Evolutionary conservation across 2,329 filamentous ascomycete genomes (phyloP).

Genomic region (Nannizziopsis barbatae): DNA sequence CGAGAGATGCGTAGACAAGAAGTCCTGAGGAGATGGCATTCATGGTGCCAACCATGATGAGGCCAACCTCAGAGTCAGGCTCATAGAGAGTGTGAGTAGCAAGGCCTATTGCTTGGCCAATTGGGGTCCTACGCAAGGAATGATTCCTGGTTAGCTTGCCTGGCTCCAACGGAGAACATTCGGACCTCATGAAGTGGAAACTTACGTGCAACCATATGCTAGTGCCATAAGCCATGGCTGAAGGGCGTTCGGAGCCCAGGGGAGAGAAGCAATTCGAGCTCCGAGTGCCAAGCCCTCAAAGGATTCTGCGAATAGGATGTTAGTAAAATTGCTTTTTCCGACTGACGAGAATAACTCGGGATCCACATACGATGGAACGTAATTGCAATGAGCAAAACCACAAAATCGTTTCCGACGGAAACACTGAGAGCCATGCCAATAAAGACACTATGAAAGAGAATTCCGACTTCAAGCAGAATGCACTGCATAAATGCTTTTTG

Average conservation of each 20-base stretch:
- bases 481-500: conserved; percentile 61
- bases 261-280: conserved; percentile 25
- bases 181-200: conserved; percentile 4
- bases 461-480: conserved; percentile 63
- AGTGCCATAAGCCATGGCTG: conserved; percentile 61
- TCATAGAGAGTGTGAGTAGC: conserved; percentile 63
- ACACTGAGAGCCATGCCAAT: conserved; percentile 31
- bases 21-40: conserved; percentile 71
- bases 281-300: conserved; percentile 29
- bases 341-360: neutral
- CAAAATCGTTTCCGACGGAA: conserved; percentile 26
- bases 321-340: neutral
- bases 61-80: conserved; percentile 57
- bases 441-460: conserved; percentile 62
- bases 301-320: conserved; percentile 21
- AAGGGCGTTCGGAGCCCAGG: conserved; percentile 22
- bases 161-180: neutral
- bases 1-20: conserved; percentile 63
- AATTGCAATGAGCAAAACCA: conserved; percentile 28
- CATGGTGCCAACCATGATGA: conserved; percentile 70
- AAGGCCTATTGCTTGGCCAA: conserved; percentile 70
- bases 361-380: conserved; percentile 27
- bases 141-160: neutral
- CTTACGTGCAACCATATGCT: conserved; percentile 51
- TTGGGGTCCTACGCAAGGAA: conserved; percentile 51